Percentiles rank a stretch among this genome's conserved stretches.
phyloP scores from a whole-genome alignment of 495 filamentous ascomycete species.

The Astrothelium subdiscretum region DNA sequence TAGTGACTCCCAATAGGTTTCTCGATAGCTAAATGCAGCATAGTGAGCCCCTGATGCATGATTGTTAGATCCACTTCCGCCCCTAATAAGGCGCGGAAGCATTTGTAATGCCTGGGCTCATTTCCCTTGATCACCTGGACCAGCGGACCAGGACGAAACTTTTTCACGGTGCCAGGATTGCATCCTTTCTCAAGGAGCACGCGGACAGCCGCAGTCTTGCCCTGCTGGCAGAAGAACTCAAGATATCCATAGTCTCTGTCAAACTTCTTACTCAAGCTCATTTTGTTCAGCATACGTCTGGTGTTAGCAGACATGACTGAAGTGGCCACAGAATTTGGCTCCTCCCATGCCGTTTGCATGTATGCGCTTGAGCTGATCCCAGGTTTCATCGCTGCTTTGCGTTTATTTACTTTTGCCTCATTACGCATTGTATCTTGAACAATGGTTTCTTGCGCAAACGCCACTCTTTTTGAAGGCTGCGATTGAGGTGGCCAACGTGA shows the following conservation, averaged over 20 bases:
- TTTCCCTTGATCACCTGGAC: neutral
- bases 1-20: neutral
- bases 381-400: neutral
- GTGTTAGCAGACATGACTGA: neutral
- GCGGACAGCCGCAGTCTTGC: neutral
- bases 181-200: constrained; percentile 4
- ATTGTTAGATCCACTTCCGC: neutral
- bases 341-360: neutral
- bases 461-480: neutral
- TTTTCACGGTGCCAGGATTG: constrained; percentile 8
- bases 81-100: neutral
- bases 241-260: neutral
- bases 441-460: neutral
- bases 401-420: too few relatives aligned
- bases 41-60: neutral
- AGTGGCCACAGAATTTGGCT: neutral
- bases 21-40: neutral
- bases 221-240: neutral
- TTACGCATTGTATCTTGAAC: too few relatives aligned
- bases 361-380: neutral
- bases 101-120: neutral
- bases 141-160: neutral
- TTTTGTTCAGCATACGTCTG: neutral
- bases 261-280: neutral
- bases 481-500: neutral